phyloP scores from a whole-genome alignment of 208 protist genomes.

The Crithidia acanthocephali region DNA sequence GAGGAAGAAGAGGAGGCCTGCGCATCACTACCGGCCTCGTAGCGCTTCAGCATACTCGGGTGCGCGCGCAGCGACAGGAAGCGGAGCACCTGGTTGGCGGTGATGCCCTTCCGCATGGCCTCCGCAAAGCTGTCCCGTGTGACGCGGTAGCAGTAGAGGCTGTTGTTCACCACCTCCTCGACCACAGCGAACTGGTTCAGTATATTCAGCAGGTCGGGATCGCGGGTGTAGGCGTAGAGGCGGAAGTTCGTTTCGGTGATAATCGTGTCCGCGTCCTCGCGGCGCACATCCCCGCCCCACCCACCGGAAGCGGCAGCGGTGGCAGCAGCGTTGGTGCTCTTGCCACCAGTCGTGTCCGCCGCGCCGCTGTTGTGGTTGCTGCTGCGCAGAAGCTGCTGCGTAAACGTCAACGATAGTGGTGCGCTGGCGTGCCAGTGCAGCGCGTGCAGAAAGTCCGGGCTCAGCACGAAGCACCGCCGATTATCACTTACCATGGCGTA shows the following conservation, averaged over 20 bases:
- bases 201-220: conserved; percentile 77
- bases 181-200: conserved; percentile 81
- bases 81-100: conserved; percentile 72
- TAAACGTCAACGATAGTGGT: conserved; percentile 62
- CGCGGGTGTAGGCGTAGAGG: conserved; percentile 87
- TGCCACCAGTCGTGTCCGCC: neutral
- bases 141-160: conserved; percentile 83
- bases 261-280: conserved; percentile 91
- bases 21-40: conserved; percentile 29
- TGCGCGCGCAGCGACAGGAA: conserved; percentile 89
- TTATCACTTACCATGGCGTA: conserved; percentile 61
- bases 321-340: neutral
- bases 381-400: conserved; percentile 35
- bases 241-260: conserved; percentile 93
- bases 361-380: neutral
- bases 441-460: conserved; percentile 79
- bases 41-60: conserved; percentile 75
- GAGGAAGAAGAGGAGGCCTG: neutral
- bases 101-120: conserved; percentile 78
- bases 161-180: conserved; percentile 66
- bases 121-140: conserved; percentile 80
- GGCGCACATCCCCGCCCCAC: conserved; percentile 36
- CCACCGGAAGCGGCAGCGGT: neutral
- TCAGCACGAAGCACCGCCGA: conserved; percentile 72
- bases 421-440: conserved; percentile 66